Percentiles rank a stretch among this genome's conserved stretches.
Evolutionary conservation across 805 yeast genomes (phyloP).

Genomic region (Ogataea pilisensis): DNA sequence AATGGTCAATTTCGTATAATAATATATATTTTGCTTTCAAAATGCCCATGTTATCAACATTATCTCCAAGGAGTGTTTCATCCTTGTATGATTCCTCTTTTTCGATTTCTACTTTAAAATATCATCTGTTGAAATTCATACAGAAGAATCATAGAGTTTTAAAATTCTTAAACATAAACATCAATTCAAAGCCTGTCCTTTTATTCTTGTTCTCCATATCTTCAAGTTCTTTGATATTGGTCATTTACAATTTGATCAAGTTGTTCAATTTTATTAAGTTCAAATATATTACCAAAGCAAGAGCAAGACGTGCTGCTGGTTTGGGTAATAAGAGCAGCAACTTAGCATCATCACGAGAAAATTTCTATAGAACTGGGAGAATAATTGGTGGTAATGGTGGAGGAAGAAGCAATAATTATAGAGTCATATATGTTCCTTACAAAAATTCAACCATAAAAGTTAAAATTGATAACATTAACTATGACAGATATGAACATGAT

Average conservation of each 20-base stretch:
- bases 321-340: conserved; percentile 10
- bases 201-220: conserved; percentile 28
- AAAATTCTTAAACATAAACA: conserved; percentile 22
- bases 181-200: conserved; percentile 31
- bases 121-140: conserved; percentile 3
- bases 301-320: conserved; percentile 4
- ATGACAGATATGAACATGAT: conserved; percentile 52
- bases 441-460: conserved; percentile 37
- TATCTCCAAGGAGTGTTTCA: not conserved
- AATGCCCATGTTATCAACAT: not conserved
- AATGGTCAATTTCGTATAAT: too few relatives aligned
- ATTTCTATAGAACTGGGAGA: not conserved
- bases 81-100: not conserved
- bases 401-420: conserved; percentile 21
- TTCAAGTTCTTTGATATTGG: conserved; percentile 20
- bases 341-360: conserved; percentile 13
- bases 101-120: not conserved
- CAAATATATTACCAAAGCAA: not conserved
- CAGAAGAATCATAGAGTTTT: conserved; percentile 15
- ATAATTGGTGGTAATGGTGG: too few relatives aligned
- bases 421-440: conserved; percentile 48
- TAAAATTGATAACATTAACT: conserved; percentile 43
- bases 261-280: conserved; percentile 16
- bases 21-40: too few relatives aligned
- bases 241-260: conserved; percentile 24